Conservation (phyloP, 495 filamentous ascomycete species). For the Neurospora hispaniola region DNA sequence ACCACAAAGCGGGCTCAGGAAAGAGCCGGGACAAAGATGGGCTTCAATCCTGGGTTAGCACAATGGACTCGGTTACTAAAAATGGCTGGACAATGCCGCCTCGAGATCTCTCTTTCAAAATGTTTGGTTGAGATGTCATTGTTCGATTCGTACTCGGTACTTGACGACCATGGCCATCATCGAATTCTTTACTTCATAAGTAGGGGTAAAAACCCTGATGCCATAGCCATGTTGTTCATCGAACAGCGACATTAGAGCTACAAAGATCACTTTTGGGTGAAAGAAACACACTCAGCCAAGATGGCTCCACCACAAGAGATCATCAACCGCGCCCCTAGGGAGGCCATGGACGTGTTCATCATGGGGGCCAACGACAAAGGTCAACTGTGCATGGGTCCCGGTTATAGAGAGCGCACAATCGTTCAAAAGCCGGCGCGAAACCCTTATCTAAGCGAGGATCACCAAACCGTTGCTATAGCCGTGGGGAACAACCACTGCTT, state of each 20-base stretch:
- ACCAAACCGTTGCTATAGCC: slow-evolving; percentile 50
- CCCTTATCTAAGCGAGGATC: background rate
- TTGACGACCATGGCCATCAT: background rate
- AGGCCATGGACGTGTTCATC: slow-evolving; percentile 6
- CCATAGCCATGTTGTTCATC: background rate
- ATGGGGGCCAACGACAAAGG: slow-evolving; percentile 9
- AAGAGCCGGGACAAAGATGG: background rate
- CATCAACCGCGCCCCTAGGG: background rate
- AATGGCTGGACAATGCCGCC: background rate
- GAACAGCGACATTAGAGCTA: background rate
- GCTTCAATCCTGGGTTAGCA: background rate
- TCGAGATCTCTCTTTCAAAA: background rate
- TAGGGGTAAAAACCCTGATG: background rate
- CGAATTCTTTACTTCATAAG: background rate
- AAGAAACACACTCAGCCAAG: background rate
- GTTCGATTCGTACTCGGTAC: background rate
- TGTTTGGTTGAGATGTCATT: background rate
- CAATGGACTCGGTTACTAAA: background rate
- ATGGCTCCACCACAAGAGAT: background rate
- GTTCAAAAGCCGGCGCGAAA: background rate
- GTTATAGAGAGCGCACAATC: slow-evolving; percentile 1
- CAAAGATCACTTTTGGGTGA: slow-evolving; percentile 1
- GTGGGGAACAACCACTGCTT: slow-evolving; percentile 58
- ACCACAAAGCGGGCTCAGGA: background rate
- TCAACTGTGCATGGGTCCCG: background rate